phyloP scores from a whole-genome alignment of 2,329 filamentous ascomycete species.

The Teratosphaeria pseudoeucalypti region DNA sequence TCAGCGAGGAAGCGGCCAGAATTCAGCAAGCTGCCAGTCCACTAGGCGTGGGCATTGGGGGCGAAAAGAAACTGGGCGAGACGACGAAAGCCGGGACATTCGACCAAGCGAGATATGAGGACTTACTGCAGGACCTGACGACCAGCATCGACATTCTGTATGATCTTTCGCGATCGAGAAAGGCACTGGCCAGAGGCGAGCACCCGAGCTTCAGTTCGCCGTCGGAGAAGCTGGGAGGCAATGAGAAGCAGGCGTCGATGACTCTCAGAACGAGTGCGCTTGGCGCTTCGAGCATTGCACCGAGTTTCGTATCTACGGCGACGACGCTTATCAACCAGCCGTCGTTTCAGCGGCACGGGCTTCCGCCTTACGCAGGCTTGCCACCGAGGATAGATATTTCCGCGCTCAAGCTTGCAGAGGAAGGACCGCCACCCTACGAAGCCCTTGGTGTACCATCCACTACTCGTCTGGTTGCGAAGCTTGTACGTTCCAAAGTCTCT shows the following conservation, averaged over 20 bases:
- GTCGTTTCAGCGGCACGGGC: slow-evolving; percentile 16
- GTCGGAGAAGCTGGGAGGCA: slow-evolving; percentile 5
- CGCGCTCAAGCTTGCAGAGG: slow-evolving; percentile 34
- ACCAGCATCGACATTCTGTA: slow-evolving; percentile 71
- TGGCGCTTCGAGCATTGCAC: slow-evolving; percentile 12
- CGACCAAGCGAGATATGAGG: slow-evolving; percentile 63
- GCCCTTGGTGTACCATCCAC: slow-evolving; percentile 34
- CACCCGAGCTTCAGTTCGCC: slow-evolving; percentile 22
- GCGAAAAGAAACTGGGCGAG: slow-evolving; percentile 21
- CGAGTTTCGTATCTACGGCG: slow-evolving; percentile 28
- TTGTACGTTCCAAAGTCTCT: slow-evolving; percentile 20
- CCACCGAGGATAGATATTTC: slow-evolving; percentile 35
- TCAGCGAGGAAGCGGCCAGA: slow-evolving; percentile 63
- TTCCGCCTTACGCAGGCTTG: slow-evolving; percentile 26
- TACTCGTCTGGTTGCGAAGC: slow-evolving; percentile 36
- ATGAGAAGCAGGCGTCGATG: slow-evolving; percentile 4
- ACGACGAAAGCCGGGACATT: slow-evolving; percentile 38
- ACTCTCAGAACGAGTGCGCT: slow-evolving; percentile 8
- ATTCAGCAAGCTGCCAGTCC: slow-evolving; percentile 43
- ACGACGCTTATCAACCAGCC: slow-evolving; percentile 33
- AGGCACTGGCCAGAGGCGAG: slow-evolving; percentile 30
- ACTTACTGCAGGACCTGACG: slow-evolving; percentile 63
- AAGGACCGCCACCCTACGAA: slow-evolving; percentile 40
- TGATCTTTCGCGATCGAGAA: slow-evolving; percentile 59
- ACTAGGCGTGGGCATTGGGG: slow-evolving; percentile 15